Evolutionary conservation across 106 monocot species (phyloP), one percentile per base, ranked within the genome.

Genomic region (Allium fistulosum): DNA sequence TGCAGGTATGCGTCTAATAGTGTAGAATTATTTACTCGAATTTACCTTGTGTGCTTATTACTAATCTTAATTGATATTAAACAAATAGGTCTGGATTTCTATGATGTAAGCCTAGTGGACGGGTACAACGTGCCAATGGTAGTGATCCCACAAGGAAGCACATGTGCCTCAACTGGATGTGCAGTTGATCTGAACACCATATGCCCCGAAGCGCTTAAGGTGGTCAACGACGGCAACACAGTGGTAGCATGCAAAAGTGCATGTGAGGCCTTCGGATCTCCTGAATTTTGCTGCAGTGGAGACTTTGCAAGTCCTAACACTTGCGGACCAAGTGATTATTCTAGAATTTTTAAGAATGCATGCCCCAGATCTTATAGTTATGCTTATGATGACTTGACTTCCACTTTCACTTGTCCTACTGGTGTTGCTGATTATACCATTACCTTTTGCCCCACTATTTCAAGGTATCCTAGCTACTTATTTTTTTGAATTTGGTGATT

Each of bases 171-270:
- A 49, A 50, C 69, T 86, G 86, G 60, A 51, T 75, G 51, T 47
- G 59, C 46, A 71, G 79, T 60, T 11, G 37, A 37, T 37, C 37
- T 37, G 37, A 37, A 37, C 37, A 5, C 37, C 37, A 37, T 37
- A 67, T 10, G 53, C 37, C 37, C 37, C 5, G 37, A 37, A 37
- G 37, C 2, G 1, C 37, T 37, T 37, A 37, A 37, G 37, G 37
- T 37, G 37, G 37, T 62, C 1, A 64, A 12, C 18, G 57, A 12
- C 18, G 57, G 48, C 46, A 66, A 66, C 57, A 16, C 2, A 6
- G 75, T 75, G 57, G 71, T 85, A 9, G 85, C 81, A 2, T 85
- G 85, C 64, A 71, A 47, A 75, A 85, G 85, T 57, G 81, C 85
- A 4, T 85, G 85, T 58, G 45, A 68, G 72, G 81, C 85, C 11